These are phyloP conservation scores for Geranium incanum DNA, from an alignment of 441 rosid genomes.

Conservation along the genomic window DNA sequence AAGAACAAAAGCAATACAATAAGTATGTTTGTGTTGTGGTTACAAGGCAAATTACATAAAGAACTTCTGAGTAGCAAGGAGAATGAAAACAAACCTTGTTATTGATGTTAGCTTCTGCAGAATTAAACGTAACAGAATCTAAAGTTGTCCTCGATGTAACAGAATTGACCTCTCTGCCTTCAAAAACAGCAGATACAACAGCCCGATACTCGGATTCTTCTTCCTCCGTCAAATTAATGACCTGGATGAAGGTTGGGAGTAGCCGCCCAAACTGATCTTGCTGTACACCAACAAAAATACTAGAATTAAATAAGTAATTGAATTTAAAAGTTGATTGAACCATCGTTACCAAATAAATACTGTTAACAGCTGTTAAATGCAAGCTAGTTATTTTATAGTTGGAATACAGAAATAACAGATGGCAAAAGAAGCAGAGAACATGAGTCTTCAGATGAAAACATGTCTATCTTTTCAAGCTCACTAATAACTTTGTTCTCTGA, in stretches of 20 bases:
- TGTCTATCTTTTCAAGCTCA: neutral
- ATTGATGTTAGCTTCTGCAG: slow-evolving; percentile 49
- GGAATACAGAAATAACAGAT: no score
- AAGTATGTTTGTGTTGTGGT: no score
- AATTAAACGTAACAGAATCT: slow-evolving; percentile 30
- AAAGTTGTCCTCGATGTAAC: slow-evolving; percentile 29
- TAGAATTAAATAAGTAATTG: slow-evolving; percentile 5
- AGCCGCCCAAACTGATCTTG: slow-evolving; percentile 69
- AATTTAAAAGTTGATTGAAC: slow-evolving; percentile 5
- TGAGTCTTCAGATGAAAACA: neutral
- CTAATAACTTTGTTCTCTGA: neutral
- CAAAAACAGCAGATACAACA: slow-evolving; percentile 54
- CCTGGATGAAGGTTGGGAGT: slow-evolving; percentile 65
- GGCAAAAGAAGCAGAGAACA: neutral
- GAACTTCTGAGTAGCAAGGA: slow-evolving; percentile 1
- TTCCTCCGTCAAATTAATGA: slow-evolving; percentile 48
- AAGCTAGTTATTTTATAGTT: no score
- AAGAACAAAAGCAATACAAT: no score
- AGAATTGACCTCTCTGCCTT: slow-evolving; percentile 50
- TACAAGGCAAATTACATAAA: neutral
- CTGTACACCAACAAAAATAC: slow-evolving; percentile 31
- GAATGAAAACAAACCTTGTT: slow-evolving; percentile 44
- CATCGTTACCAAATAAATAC: no score
- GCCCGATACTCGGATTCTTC: slow-evolving; percentile 64
- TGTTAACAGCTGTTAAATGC: no score